Evolutionary conservation across 768 basidiomycete genomes (phyloP).

Genomic region (Lactarius akahatsu): DNA sequence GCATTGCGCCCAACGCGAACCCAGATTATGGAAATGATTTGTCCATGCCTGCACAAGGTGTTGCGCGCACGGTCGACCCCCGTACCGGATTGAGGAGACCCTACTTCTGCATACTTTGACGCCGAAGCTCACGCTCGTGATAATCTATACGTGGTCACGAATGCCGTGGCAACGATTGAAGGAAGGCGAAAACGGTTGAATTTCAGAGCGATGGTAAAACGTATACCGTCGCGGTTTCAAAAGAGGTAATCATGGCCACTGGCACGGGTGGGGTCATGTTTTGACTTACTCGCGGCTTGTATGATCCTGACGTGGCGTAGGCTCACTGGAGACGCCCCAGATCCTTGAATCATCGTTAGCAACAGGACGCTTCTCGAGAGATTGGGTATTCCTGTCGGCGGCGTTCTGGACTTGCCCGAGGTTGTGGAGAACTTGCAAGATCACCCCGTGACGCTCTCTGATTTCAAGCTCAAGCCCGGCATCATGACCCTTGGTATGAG

Average conservation of each 20-base stretch:
- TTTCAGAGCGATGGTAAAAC: slow-evolving; percentile 22
- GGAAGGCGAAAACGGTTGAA: slow-evolving; percentile 22
- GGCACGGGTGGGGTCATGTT: slow-evolving; percentile 18
- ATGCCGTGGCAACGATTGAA: slow-evolving; percentile 19
- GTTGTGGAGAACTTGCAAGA: slow-evolving; percentile 29
- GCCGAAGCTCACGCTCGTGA: slow-evolving; percentile 12
- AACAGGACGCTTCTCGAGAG: slow-evolving; percentile 24
- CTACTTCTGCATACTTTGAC: slow-evolving; percentile 26
- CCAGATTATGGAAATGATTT: slow-evolving; percentile 26
- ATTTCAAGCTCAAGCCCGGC: slow-evolving; percentile 22
- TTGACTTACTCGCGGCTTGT: background rate
- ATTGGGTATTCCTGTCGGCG: slow-evolving; percentile 22
- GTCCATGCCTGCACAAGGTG: slow-evolving; percentile 26
- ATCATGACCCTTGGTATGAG: slow-evolving; percentile 26
- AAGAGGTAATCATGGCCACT: slow-evolving; percentile 24
- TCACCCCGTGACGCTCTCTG: slow-evolving; percentile 27
- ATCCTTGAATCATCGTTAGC: slow-evolving; percentile 29
- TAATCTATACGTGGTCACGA: slow-evolving; percentile 23
- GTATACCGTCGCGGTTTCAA: slow-evolving; percentile 17
- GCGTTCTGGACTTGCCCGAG: slow-evolving; percentile 27
- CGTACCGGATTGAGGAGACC: slow-evolving; percentile 23
- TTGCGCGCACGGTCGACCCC: slow-evolving; percentile 24
- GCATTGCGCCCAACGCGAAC: slow-evolving; percentile 22
- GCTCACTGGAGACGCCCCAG: slow-evolving; percentile 5
- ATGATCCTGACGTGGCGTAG: background rate